A percentile compares a stretch with the other conserved stretches of the same genome.
These are phyloP conservation scores for Stagonosporopsis vannaccii DNA, from an alignment of 2,329 filamentous ascomycete species.

Conservation along the genomic window DNA sequence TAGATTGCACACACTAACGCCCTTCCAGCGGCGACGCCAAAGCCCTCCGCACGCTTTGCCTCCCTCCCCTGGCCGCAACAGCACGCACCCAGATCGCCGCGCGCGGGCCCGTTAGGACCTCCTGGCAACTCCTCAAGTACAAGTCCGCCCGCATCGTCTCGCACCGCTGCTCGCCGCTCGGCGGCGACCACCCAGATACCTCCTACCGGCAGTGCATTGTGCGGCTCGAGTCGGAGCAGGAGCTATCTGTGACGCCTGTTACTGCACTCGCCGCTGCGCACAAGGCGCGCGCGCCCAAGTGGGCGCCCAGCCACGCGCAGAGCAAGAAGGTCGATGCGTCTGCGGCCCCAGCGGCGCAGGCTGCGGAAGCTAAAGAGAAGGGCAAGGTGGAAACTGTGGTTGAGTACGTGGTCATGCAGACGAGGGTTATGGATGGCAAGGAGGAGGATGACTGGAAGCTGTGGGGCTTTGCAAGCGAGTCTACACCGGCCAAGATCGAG, in stretches of 20 bases:
- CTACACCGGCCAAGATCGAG: slow-evolving; percentile 39
- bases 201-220: slow-evolving; percentile 37
- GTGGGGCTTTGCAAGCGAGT: slow-evolving; percentile 69
- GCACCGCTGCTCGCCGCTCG: slow-evolving; percentile 60
- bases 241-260: slow-evolving; percentile 10
- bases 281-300: slow-evolving; percentile 1
- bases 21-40: slow-evolving; percentile 27
- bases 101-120: slow-evolving; percentile 60
- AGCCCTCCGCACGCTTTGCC: slow-evolving; percentile 58
- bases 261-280: no score
- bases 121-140: slow-evolving; percentile 39
- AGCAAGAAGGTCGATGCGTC: slow-evolving; percentile 21
- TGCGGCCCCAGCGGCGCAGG: not conserved
- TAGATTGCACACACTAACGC: slow-evolving; percentile 11
- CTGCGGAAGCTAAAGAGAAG: slow-evolving; percentile 1
- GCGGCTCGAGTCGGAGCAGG: slow-evolving; percentile 35
- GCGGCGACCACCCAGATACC: slow-evolving; percentile 36
- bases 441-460: slow-evolving; percentile 64
- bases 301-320: not conserved
- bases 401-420: slow-evolving; percentile 71
- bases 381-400: slow-evolving; percentile 48
- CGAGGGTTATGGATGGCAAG: slow-evolving; percentile 55
- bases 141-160: slow-evolving; percentile 61
- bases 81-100: slow-evolving; percentile 63
- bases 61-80: slow-evolving; percentile 59